Evolutionary conservation across 192 early-diverging fungal genomes (phyloP), one percentile per base, ranked within the genome.

Genomic region (Fimicolochytrium jonesii): DNA sequence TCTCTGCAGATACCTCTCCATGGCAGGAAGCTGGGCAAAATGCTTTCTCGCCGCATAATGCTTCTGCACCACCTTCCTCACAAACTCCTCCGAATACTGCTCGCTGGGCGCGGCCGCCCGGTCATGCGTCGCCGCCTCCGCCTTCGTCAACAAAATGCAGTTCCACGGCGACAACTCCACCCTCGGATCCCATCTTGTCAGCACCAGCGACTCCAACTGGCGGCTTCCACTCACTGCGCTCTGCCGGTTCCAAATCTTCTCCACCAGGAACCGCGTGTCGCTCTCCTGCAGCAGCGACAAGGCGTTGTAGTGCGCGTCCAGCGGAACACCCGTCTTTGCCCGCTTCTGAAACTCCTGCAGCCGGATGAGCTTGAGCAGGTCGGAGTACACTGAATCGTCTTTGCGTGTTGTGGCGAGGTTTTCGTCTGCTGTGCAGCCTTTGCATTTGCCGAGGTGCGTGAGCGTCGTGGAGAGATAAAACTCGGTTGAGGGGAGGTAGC

Each of bases 391-490:
- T 9, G 71, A 67, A 52, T 81, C 81, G 66, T 83, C 72, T 23
- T 75, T 69, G 29, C 78, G 76, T n/a, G 75, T 44, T 11, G 53
- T 73, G 0, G 81, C 81, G 15, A 77, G 37, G 54, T 84, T 84
- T 34, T 77, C 66, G 22, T 74, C 67, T 5, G 61, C 61, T 2
- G 74, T 71, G 69, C 82, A 84, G 6, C 53, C 53, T 62, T 77
- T 77, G 66, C 82, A 84, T 47, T 72, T 75, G 20, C 82, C 82
- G 11, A 84, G 64, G 35, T 84, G 70, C 15, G 55, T 71, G 28
- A 83, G 20, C 11, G 77, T 84, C 6, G 82, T 84, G 2, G 80
- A 80, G n/a, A 84, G 70, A 64, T 84, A 83, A 36, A 84, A 84
- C 34, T 72, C 66, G 6, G 82, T 84, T 10, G 78, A 81, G n/a